phyloP scores from a whole-genome alignment of 352 stramenopile species.

The Phytophthora citricola region DNA sequence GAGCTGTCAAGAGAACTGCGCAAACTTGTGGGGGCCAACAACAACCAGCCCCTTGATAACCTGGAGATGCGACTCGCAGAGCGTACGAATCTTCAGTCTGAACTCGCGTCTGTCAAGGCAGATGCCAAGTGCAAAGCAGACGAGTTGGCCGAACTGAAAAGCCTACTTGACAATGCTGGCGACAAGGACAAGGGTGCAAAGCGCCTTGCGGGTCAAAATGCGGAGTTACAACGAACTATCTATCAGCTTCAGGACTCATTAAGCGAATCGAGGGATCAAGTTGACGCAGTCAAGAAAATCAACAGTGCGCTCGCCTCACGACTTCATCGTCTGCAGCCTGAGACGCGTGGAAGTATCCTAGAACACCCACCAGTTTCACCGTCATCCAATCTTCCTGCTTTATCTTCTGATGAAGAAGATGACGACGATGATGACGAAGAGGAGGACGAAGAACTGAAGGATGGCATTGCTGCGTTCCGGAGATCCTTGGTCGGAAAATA shows the following conservation, averaged over 20 bases:
- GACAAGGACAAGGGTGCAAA: slow-evolving; percentile 75
- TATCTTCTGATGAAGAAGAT: slow-evolving; percentile 66
- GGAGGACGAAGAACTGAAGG: slow-evolving; percentile 45
- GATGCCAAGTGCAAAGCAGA: slow-evolving; percentile 60
- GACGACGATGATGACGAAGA: slow-evolving; percentile 57
- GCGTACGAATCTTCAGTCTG: slow-evolving; percentile 53
- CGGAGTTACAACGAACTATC: slow-evolving; percentile 74
- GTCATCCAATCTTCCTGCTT: slow-evolving; percentile 41
- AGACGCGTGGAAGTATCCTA: slow-evolving; percentile 59
- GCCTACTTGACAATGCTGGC: slow-evolving; percentile 56
- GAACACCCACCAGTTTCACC: slow-evolving; percentile 49
- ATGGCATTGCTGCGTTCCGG: slow-evolving; percentile 50
- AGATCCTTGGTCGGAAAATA: slow-evolving; percentile 39
- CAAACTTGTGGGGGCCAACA: slow-evolving; percentile 56
- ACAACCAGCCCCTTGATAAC: slow-evolving; percentile 60
- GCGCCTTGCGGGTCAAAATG: slow-evolving; percentile 66
- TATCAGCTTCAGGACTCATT: slow-evolving; percentile 78
- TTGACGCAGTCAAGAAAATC: slow-evolving; percentile 76
- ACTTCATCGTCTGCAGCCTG: slow-evolving; percentile 62
- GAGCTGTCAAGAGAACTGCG: slow-evolving; percentile 71
- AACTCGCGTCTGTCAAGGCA: slow-evolving; percentile 61
- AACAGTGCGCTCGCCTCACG: slow-evolving; percentile 75
- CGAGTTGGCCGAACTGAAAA: slow-evolving; percentile 69
- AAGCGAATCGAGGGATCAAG: slow-evolving; percentile 72
- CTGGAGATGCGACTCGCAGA: slow-evolving; percentile 67